Evolutionary conservation across 2,329 filamentous ascomycete species (phyloP).

Genomic region (Colletotrichum plurivorum): DNA sequence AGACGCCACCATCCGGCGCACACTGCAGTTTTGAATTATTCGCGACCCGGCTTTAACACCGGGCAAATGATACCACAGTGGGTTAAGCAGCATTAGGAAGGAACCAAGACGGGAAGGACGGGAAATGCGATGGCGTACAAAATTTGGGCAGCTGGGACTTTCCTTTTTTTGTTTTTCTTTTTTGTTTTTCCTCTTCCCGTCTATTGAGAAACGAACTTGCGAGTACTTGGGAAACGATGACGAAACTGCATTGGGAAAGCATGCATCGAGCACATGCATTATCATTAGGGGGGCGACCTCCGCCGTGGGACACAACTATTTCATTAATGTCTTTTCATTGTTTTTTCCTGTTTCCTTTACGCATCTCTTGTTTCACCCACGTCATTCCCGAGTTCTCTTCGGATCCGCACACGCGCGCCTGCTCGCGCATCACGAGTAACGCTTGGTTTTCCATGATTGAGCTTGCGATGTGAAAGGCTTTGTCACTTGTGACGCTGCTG

Average conservation of each 20-base stretch:
- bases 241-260: slow-evolving; percentile 2
- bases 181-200: background rate
- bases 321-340: slow-evolving; percentile 18
- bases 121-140: slow-evolving; percentile 36
- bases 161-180: slow-evolving; percentile 11
- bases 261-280: slow-evolving; percentile 32
- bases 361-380: background rate
- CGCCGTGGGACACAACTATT: slow-evolving; percentile 13
- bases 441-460: slow-evolving; percentile 22
- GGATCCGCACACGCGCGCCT: background rate
- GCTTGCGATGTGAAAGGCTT: background rate
- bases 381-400: too few relatives aligned
- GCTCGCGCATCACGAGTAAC: slow-evolving; percentile 26
- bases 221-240: slow-evolving; percentile 26
- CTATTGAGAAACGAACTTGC: slow-evolving; percentile 1
- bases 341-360: background rate
- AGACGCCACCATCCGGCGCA: background rate
- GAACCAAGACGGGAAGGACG: background rate
- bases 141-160: slow-evolving; percentile 32
- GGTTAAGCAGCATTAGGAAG: slow-evolving; percentile 30
- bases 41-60: slow-evolving; percentile 35
- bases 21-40: slow-evolving; percentile 29
- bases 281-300: slow-evolving; percentile 24
- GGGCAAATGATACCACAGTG: slow-evolving; percentile 37
- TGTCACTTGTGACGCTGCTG: background rate